Evolutionary conservation across 2,329 filamentous ascomycete genomes (phyloP).

Genomic region (Macrophomina pseudophaseolina): DNA sequence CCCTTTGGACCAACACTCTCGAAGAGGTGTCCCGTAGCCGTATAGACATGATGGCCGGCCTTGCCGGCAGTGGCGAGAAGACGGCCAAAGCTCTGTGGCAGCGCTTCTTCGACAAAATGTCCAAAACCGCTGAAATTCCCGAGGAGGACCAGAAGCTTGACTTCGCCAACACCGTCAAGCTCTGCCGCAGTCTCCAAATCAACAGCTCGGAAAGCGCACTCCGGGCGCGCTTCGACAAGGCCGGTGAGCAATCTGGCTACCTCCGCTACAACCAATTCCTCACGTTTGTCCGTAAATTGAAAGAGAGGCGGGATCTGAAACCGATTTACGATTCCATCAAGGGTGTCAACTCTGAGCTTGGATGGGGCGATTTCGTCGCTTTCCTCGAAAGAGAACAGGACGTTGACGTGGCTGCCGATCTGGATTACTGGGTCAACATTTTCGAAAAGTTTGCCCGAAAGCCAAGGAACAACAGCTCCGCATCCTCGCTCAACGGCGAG

Average conservation of each 20-base stretch:
- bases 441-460: constrained; percentile 69
- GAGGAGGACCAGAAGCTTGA: constrained; percentile 74
- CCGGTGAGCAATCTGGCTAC: constrained; percentile 68
- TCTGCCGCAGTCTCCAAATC: constrained; percentile 91
- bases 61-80: constrained; percentile 77
- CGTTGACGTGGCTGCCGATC: constrained; percentile 73
- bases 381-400: constrained; percentile 78
- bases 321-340: constrained; percentile 69
- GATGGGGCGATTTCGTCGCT: constrained; percentile 71
- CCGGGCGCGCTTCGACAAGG: constrained; percentile 73
- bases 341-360: constrained; percentile 67
- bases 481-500: constrained; percentile 27
- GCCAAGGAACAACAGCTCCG: constrained; percentile 20
- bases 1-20: constrained; percentile 82
- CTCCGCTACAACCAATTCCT: constrained; percentile 83
- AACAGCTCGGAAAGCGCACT: constrained; percentile 81
- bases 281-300: constrained; percentile 80
- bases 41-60: constrained; percentile 85
- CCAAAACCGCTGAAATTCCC: constrained; percentile 56
- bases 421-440: constrained; percentile 69
- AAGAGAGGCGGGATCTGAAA: constrained; percentile 80
- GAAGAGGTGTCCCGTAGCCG: constrained; percentile 84
- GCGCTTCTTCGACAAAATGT: constrained; percentile 75
- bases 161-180: constrained; percentile 75
- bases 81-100: constrained; percentile 86